Base-by-base conservation (phyloP, 2,329 filamentous ascomycete genomes). In the Trichoderma sp. region DNA sequence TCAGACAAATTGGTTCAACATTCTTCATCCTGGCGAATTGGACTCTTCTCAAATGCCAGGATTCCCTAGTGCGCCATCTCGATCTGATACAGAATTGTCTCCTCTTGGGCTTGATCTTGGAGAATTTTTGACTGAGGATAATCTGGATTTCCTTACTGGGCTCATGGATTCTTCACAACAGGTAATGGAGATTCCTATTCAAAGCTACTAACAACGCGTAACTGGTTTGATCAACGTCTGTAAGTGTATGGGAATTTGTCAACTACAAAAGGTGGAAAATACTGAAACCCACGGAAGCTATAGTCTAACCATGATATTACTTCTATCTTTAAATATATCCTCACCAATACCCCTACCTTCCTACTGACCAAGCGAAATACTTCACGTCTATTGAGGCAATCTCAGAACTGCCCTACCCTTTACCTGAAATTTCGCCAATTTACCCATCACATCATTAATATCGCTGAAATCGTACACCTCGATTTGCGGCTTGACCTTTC, bases 401-500 rank as follows among this genome's bases (percentile, higher is more conserved):
- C 58, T 61, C 42, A 61, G 19, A 15, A 61, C 58, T 13, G 37
- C 58, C 25, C 42, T 35, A 2, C 58, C 58, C 12, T 61, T 61
- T 32, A 61, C 37, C 29, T 61, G 27, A 50, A 48, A 61, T 50
- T 61, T 61, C 2, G 37, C 39, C 42, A 61, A 34, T 35, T 61
- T 61, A 2, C 29, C 39, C n/a, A 61, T 61, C 10, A 61, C 58
- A 15, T 50, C 27, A n/a, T 61, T 61, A 7, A 61, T 61, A 1
- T 61, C 58, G 17, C 12, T 13, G 9, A 61, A 50, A 22, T 61
- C 58, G 19, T 50, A 50, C 1, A 61, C 19, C 27, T 61, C 58
- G 5, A 61, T 61, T 10, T 61, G 58, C 17, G 73, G 84, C 82
- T 69, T 66, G 12, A 66, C 25, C 19, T 57, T 57, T 19, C 63